Percentiles rank a stretch among this genome's conserved stretches.
Evolutionary conservation across 1,284 basidiomycete species (phyloP).

Genomic region (Boletellus deceptivus): DNA sequence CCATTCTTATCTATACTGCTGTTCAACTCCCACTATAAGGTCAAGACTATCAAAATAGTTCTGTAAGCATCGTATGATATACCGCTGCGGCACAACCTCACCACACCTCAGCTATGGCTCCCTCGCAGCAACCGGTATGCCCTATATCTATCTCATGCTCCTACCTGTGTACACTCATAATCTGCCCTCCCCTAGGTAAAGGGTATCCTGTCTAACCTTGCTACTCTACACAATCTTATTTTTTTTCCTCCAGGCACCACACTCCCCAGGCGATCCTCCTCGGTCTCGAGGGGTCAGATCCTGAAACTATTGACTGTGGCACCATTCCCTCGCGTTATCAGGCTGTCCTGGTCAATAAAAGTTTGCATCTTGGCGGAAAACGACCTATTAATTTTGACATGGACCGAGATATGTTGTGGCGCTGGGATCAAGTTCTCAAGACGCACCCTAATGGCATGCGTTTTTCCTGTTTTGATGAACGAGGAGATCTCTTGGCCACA

Average conservation of each 20-base stretch:
- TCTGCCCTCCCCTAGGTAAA: conserved; percentile 58
- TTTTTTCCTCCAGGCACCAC: conserved; percentile 66
- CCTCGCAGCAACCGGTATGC: conserved; percentile 70
- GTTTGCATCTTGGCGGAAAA: conserved; percentile 68
- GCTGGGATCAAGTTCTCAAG: conserved; percentile 79
- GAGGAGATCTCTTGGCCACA: conserved; percentile 87
- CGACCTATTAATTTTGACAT: conserved; percentile 82
- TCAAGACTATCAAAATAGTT: conserved; percentile 80
- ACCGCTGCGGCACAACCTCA: background rate
- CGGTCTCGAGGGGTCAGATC: conserved; percentile 85
- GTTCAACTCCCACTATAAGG: conserved; percentile 39
- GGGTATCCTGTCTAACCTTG: conserved; percentile 48
- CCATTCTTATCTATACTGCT: background rate
- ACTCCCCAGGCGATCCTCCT: conserved; percentile 92
- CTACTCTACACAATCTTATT: conserved; percentile 4
- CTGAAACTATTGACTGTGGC: conserved; percentile 83
- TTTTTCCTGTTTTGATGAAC: conserved; percentile 80
- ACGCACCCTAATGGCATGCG: conserved; percentile 90
- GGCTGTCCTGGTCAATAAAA: conserved; percentile 64
- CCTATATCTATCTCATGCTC: background rate
- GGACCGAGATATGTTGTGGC: conserved; percentile 89
- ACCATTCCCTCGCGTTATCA: conserved; percentile 75
- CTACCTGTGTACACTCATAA: conserved; percentile 23
- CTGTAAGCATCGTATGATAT: conserved; percentile 49
- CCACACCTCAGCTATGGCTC: conserved; percentile 63